Conservation (phyloP, 805 yeast species). For the Candida coleopterorum region DNA sequence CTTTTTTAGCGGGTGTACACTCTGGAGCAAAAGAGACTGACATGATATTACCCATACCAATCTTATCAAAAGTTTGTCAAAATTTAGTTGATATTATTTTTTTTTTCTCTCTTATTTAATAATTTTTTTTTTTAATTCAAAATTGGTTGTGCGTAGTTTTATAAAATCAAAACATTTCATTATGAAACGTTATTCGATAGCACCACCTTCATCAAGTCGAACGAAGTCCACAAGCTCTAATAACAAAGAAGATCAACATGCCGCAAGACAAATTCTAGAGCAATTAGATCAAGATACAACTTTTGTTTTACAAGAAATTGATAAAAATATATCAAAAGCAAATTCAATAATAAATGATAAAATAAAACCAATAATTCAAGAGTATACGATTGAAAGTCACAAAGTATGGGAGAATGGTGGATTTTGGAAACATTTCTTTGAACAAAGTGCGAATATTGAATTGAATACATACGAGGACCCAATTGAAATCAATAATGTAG, state of each 20-base stretch:
- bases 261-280: slow-evolving; percentile 43
- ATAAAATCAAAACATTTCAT: slow-evolving; percentile 4
- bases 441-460: slow-evolving; percentile 66
- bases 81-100: no score
- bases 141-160: no score
- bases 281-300: slow-evolving; percentile 77
- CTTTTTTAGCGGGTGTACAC: slow-evolving; percentile 80
- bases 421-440: slow-evolving; percentile 77
- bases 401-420: slow-evolving; percentile 61
- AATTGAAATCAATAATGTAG: slow-evolving; percentile 19
- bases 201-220: slow-evolving; percentile 29
- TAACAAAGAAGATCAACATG: slow-evolving; percentile 10
- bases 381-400: slow-evolving; percentile 54
- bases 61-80: no score
- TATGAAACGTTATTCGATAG: slow-evolving; percentile 33
- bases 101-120: no score
- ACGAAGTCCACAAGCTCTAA: slow-evolving; percentile 17
- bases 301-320: slow-evolving; percentile 70
- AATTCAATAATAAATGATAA: slow-evolving; percentile 64
- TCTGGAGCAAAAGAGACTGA: slow-evolving; percentile 91
- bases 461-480: slow-evolving; percentile 49
- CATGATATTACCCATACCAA: slow-evolving; percentile 40
- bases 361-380: slow-evolving; percentile 62
- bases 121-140: no score
- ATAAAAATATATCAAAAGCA: slow-evolving; percentile 63